These are phyloP conservation scores for Cercophora newfieldiana DNA, from an alignment of 495 filamentous ascomycete genomes.

Conservation along the genomic window DNA sequence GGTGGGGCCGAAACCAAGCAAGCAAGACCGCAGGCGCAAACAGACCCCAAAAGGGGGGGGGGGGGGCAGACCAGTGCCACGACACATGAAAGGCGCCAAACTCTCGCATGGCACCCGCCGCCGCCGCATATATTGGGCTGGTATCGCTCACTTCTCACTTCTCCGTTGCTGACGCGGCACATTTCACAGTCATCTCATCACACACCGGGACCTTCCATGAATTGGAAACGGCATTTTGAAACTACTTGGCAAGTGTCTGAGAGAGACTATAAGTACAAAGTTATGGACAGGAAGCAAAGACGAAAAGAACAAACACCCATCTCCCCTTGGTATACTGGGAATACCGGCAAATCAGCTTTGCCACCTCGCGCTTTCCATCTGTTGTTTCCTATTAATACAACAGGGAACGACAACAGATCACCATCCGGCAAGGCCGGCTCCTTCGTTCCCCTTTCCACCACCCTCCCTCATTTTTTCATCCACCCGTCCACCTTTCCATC, in stretches of 20 bases:
- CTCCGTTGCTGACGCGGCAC: not conserved
- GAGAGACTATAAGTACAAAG: constrained; percentile 10
- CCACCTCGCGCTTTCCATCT: not conserved
- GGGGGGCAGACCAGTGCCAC: not conserved
- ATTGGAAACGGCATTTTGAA: not conserved
- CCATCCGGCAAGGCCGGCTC: not conserved
- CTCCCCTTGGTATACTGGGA: not conserved
- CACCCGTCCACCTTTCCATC: constrained; percentile 1
- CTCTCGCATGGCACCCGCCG: not conserved
- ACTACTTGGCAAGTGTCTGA: not conserved
- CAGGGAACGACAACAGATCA: not conserved
- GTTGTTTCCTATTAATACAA: not conserved
- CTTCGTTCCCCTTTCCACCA: constrained; percentile 1
- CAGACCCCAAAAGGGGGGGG: not conserved
- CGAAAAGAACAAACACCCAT: not conserved
- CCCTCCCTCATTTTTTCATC: not conserved
- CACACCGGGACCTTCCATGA: not conserved
- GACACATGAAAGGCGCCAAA: not conserved
- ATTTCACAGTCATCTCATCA: not conserved
- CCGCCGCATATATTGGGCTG: not conserved
- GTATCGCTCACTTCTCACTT: not conserved
- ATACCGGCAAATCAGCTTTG: not conserved
- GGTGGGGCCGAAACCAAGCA: not conserved
- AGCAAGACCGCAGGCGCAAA: not conserved
- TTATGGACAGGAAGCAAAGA: constrained; percentile 8